Percentiles rank a stretch among this genome's conserved stretches.
These are phyloP conservation scores for Fusarium gaditjirri DNA, from an alignment of 2,329 filamentous ascomycete species.

Conservation along the genomic window DNA sequence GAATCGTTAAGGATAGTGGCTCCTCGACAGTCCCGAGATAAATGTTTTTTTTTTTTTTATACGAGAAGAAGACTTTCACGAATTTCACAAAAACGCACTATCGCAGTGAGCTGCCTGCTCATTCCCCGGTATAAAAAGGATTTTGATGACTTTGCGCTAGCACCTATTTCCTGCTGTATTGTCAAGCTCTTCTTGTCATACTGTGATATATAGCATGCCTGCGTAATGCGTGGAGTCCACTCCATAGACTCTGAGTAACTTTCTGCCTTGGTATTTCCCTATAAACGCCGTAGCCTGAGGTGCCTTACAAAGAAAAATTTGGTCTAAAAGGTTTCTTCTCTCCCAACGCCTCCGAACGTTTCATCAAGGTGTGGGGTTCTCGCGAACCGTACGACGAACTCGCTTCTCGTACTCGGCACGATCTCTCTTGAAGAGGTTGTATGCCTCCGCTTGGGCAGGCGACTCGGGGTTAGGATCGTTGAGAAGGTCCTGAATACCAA, in stretches of 20 bases:
- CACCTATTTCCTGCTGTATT: slow-evolving; percentile 3
- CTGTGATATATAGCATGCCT: slow-evolving; percentile 10
- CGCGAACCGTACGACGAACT: slow-evolving; percentile 85
- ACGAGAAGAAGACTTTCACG: slow-evolving; percentile 1
- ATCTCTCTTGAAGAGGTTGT: slow-evolving; percentile 96
- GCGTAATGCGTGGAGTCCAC: slow-evolving; percentile 5
- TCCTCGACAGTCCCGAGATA: background rate
- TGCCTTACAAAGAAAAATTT: slow-evolving; percentile 31
- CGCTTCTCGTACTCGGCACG: slow-evolving; percentile 87
- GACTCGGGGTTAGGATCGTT: slow-evolving; percentile 98
- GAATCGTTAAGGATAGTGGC: slow-evolving; percentile 7
- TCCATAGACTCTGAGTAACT: slow-evolving; percentile 30
- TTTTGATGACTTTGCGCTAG: background rate
- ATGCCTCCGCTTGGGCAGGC: slow-evolving; percentile 95
- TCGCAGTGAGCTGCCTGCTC: background rate
- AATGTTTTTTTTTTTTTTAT: background rate
- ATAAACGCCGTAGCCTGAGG: slow-evolving; percentile 46
- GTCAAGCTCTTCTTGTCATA: slow-evolving; percentile 30
- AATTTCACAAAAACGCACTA: slow-evolving; percentile 7
- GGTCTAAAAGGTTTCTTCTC: slow-evolving; percentile 26
- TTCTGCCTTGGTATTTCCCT: slow-evolving; percentile 47
- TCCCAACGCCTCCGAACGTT: background rate
- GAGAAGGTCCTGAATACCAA: slow-evolving; percentile 94
- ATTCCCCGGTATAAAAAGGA: slow-evolving; percentile 1
- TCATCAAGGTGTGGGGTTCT: slow-evolving; percentile 79